These are phyloP conservation scores for Fragaria iinumae DNA, from an alignment of 306 rosid species.

Conservation along the genomic window DNA sequence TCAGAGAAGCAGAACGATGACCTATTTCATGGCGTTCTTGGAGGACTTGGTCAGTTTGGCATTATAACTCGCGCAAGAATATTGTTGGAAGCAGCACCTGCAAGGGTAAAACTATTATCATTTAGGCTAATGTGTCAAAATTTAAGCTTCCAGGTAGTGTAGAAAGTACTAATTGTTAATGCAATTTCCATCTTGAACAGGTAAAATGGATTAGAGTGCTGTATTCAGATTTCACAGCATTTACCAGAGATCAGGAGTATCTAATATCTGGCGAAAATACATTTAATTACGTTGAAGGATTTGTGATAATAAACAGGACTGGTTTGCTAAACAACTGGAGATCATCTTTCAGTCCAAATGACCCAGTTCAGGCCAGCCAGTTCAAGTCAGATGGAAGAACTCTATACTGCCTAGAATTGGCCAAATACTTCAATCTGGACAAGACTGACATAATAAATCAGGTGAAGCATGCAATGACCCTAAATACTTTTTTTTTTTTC, in stretches of 20 bases:
- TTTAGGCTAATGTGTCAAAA: constrained; percentile 4
- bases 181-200: constrained; percentile 30
- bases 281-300: constrained; percentile 88
- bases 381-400: constrained; percentile 87
- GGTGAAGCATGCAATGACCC: constrained; percentile 40
- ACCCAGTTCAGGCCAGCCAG: constrained; percentile 78
- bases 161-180: background rate
- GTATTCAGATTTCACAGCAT: constrained; percentile 49
- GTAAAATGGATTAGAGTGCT: constrained; percentile 79
- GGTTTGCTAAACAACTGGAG: constrained; percentile 92
- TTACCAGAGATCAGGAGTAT: constrained; percentile 76
- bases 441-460: constrained; percentile 39
- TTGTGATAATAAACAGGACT: constrained; percentile 88
- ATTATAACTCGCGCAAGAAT: constrained; percentile 85
- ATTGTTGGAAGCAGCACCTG: constrained; percentile 79
- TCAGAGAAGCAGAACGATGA: constrained; percentile 65
- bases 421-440: constrained; percentile 65
- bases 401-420: constrained; percentile 84
- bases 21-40: constrained; percentile 89
- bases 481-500: background rate
- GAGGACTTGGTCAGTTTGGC: constrained; percentile 98
- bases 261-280: constrained; percentile 54
- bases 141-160: background rate
- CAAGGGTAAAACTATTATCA: constrained; percentile 41
- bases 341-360: constrained; percentile 85